phyloP scores from a whole-genome alignment of 2,329 filamentous ascomycete genomes.

The Hymenoscyphus salicellus region DNA sequence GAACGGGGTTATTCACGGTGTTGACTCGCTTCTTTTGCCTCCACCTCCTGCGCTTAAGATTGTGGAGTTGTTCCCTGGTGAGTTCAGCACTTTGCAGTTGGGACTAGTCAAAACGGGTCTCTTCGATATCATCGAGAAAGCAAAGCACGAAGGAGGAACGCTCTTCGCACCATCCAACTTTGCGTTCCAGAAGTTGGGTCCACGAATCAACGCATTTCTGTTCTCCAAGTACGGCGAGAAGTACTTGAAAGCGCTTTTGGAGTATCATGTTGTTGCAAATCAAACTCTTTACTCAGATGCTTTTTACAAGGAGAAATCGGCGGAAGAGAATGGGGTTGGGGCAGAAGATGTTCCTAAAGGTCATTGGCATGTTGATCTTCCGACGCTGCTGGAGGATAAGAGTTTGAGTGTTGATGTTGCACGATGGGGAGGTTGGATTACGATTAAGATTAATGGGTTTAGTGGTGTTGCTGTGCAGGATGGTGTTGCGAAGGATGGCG shows the following conservation, averaged over 20 bases:
- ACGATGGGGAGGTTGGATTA: constrained; percentile 64
- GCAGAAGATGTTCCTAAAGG: constrained; percentile 34
- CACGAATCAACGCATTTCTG: constrained; percentile 74
- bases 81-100: constrained; percentile 76
- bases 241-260: constrained; percentile 73
- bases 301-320: constrained; percentile 59
- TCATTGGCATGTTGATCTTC: constrained; percentile 63
- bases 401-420: constrained; percentile 69
- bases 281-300: constrained; percentile 81
- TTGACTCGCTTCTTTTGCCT: constrained; percentile 73
- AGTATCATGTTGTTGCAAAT: constrained; percentile 74
- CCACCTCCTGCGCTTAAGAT: constrained; percentile 64
- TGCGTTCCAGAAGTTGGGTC: constrained; percentile 75
- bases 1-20: constrained; percentile 78
- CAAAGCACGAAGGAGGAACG: constrained; percentile 61
- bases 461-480: constrained; percentile 65
- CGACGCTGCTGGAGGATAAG: constrained; percentile 66
- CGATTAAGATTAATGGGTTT: constrained; percentile 73
- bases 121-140: constrained; percentile 55
- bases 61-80: constrained; percentile 60
- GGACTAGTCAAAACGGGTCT: constrained; percentile 74
- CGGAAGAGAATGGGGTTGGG: constrained; percentile 29
- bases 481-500: constrained; percentile 72
- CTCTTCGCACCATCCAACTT: constrained; percentile 78
- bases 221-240: constrained; percentile 73